Evolutionary conservation across 345 rosid species (phyloP).

Genomic region (Gossypium turneri): DNA sequence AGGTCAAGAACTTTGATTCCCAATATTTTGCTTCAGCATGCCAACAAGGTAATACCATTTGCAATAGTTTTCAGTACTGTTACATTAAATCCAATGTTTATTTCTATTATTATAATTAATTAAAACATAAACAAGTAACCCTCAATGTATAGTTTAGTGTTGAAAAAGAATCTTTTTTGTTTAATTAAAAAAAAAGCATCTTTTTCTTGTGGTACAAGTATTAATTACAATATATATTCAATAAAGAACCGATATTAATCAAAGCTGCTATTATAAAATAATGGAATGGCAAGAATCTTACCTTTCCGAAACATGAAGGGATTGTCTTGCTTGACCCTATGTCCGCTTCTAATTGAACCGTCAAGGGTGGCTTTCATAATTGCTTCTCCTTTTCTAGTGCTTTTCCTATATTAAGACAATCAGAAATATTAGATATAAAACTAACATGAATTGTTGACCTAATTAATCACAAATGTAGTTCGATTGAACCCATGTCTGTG

Average conservation of each 20-base stretch:
- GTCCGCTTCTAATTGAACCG: background rate
- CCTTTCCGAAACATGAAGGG: constrained; percentile 20
- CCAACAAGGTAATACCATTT: background rate
- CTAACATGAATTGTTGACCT: background rate
- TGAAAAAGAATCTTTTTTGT: background rate
- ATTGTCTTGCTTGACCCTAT: background rate
- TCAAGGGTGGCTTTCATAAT: background rate
- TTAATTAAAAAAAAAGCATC: background rate
- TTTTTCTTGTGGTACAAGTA: constrained; percentile 10
- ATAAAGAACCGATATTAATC: background rate
- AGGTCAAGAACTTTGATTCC: background rate
- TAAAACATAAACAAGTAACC: background rate
- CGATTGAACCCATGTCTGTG: background rate
- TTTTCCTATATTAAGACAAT: background rate
- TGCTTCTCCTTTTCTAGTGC: background rate
- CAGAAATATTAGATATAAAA: background rate
- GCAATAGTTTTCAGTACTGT: background rate
- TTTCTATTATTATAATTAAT: background rate
- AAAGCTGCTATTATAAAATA: background rate
- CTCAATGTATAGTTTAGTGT: background rate
- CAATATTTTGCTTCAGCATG: background rate
- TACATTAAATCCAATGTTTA: background rate
- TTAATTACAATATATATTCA: constrained; percentile 9
- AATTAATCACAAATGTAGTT: background rate
- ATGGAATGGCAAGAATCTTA: constrained; percentile 24